Percentiles rank a stretch among this genome's conserved stretches.
Conservation (phyloP, 2,329 filamentous ascomycete genomes). For the Apiospora marii region DNA sequence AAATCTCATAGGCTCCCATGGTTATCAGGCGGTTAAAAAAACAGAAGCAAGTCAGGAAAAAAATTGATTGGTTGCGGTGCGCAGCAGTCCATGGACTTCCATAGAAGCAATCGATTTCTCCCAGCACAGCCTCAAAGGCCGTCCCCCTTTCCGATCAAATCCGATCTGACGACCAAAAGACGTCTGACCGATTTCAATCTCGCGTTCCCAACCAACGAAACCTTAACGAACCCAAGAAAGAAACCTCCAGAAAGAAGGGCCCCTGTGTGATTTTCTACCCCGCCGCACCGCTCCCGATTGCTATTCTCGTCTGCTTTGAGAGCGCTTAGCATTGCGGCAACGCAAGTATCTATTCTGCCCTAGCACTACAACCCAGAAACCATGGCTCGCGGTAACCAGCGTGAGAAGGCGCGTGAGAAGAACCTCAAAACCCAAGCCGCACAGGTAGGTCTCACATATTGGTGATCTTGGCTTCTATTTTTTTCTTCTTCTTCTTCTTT, state of each 20-base stretch:
- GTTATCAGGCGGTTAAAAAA: constrained; percentile 12
- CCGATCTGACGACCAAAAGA: constrained; percentile 1
- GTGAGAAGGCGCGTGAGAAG: constrained; percentile 91
- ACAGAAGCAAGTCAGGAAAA: neutral
- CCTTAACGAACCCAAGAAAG: constrained; percentile 9
- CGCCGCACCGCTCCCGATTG: neutral
- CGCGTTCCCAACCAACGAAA: constrained; percentile 14
- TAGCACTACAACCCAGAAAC: constrained; percentile 15
- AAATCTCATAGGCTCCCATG: neutral
- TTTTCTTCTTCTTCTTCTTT: neutral
- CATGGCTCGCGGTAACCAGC: constrained; percentile 97
- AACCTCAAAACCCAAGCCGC: constrained; percentile 74
- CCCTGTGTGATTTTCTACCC: constrained; percentile 13
- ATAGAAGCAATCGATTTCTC: constrained; percentile 1
- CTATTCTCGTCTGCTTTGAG: constrained; percentile 15
- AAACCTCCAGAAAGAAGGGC: constrained; percentile 1
- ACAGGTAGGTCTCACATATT: constrained; percentile 57
- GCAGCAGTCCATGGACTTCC: constrained; percentile 4
- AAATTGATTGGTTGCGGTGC: neutral
- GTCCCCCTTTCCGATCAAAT: constrained; percentile 7
- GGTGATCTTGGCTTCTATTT: constrained; percentile 13
- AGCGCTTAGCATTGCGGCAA: constrained; percentile 15
- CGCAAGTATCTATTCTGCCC: constrained; percentile 20
- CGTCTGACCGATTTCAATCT: constrained; percentile 1
- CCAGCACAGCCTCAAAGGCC: constrained; percentile 22